Evolutionary conservation across 805 yeast species (phyloP), one percentile per base, ranked within the genome.

Genomic region (Spathaspora arborariae): DNA sequence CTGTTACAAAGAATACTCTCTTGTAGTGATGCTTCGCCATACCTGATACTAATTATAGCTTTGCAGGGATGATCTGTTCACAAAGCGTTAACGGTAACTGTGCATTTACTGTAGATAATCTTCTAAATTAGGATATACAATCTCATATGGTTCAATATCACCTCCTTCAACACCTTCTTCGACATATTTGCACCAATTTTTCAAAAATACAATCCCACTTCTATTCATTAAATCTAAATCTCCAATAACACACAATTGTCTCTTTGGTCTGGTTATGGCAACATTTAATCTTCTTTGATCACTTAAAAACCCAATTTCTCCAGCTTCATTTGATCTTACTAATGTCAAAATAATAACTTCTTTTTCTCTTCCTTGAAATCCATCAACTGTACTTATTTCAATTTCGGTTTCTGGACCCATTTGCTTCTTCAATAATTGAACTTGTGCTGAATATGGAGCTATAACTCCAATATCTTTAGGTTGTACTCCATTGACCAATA

Each of bases 321-420:
- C 63, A 2, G 66, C 56, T 18, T 78, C 83, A 61, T 92, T 92
- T 35, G 94, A 84, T 52, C 99, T 73, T 2, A 92, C 97, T 45
- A 92, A 63, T 1, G 94, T 77, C 10, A 94, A 67, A 1, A 92
- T 75, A 5, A 92, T 89, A 0, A 82, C 84, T 56, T 91, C 95
- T 62, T 92, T 94, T 59, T 92, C 99, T 51, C 97, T 72, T 1
- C 99, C 99, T 68, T 92, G 99, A 58, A 92, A 94, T 1, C 97
- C 97, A 67, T 92, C 99, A 4, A 92, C 92, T 0, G 97, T 88
- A 4, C 96, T 81, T 0, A 91, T 79, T 58, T 92, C 98, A 5
- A 92, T 68, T 13, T 45, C 54, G 11, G 27, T 39, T 8, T 30
- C 42, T n/a, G 46, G 47, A 9, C 45, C 42, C 39, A 50, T 22